phyloP scores from a whole-genome alignment of 2,329 filamentous ascomycete species.

The Fusarium equiseti region DNA sequence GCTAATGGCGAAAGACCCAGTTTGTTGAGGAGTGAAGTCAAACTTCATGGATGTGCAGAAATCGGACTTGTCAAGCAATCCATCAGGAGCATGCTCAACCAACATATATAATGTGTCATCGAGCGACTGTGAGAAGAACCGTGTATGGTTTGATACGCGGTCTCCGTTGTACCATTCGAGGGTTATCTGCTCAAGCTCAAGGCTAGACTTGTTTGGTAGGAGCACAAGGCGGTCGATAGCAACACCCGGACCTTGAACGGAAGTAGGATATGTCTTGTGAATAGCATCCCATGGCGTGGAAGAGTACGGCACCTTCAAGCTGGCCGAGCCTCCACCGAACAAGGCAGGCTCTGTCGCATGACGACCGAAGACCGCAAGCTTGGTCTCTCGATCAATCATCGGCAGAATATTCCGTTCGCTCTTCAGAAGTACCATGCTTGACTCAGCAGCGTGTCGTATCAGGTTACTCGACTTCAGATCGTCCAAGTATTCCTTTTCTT shows the following conservation, averaged over 20 bases:
- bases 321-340: background rate
- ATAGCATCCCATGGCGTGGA: background rate
- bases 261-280: accelerated
- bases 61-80: background rate
- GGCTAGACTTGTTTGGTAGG: background rate
- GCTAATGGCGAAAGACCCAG: background rate
- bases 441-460: background rate
- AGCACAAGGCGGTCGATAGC: background rate
- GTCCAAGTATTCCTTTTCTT: background rate
- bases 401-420: background rate
- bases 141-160: background rate
- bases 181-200: background rate
- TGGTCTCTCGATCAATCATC: background rate
- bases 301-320: background rate
- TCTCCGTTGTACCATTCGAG: background rate
- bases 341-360: background rate
- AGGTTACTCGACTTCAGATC: accelerated
- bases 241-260: background rate
- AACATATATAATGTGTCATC: background rate
- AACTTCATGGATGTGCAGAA: background rate
- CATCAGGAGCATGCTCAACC: background rate
- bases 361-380: background rate
- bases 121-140: background rate
- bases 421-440: background rate
- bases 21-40: background rate